Percentiles rank a stretch among this genome's conserved stretches.
Evolutionary conservation across 2,329 filamentous ascomycete genomes (phyloP).

Genomic region (Keithomyces neogunnii): DNA sequence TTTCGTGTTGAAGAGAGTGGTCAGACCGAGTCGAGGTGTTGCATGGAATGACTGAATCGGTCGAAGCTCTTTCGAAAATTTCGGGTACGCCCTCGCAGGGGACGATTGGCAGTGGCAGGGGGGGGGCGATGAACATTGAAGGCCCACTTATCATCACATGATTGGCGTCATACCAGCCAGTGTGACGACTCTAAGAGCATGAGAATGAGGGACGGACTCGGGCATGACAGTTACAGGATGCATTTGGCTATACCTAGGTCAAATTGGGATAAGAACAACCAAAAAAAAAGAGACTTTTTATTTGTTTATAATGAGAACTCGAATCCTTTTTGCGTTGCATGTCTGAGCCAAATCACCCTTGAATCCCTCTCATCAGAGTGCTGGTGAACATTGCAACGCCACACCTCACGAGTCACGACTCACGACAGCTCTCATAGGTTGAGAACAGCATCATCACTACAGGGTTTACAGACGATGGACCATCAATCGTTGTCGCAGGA

Average conservation of each 20-base stretch:
- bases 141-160: constrained; percentile 6
- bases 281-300: too few relatives aligned
- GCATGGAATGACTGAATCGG: background rate
- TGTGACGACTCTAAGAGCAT: background rate
- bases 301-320: too few relatives aligned
- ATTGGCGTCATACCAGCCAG: constrained; percentile 1
- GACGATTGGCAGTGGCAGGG: background rate
- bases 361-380: too few relatives aligned
- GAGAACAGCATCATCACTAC: background rate
- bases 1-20: background rate
- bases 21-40: background rate
- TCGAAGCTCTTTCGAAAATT: background rate
- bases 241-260: too few relatives aligned
- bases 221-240: too few relatives aligned
- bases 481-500: constrained; percentile 7
- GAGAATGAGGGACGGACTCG: too few relatives aligned
- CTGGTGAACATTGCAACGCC: too few relatives aligned
- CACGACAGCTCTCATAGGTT: background rate
- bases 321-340: too few relatives aligned
- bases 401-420: background rate
- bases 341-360: too few relatives aligned
- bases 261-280: too few relatives aligned
- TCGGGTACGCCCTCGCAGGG: background rate
- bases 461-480: background rate
- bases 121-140: background rate